These are phyloP conservation scores for Handroanthus guayacan DNA, from an alignment of 257 asterid species.

Conservation along the genomic window DNA sequence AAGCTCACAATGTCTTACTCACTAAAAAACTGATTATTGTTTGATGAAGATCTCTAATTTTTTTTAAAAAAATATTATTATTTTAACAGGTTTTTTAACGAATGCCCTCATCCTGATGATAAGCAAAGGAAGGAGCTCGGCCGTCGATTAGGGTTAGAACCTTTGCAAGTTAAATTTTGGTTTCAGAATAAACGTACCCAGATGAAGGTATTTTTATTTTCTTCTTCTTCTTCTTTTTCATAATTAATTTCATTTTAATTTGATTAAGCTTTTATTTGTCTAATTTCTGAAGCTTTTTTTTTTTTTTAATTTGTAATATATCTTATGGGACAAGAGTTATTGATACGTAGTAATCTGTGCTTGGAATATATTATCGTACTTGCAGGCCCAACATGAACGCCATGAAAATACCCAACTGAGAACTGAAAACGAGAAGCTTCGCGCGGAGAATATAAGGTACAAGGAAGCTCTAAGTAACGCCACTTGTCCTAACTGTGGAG, in stretches of 20 bases:
- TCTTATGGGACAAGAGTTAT: no score
- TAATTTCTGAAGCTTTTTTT: not conserved
- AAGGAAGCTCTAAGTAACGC: conserved; percentile 72
- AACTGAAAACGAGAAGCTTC: conserved; percentile 73
- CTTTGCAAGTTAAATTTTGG: conserved; percentile 95
- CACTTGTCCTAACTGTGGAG: conserved; percentile 73
- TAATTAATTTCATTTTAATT: not conserved
- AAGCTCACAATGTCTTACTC: conserved; percentile 22
- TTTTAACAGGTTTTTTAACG: conserved; percentile 65
- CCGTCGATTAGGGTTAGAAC: conserved; percentile 70
- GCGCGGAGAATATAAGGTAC: conserved; percentile 67
- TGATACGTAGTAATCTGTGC: not conserved
- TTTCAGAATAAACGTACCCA: conserved; percentile 95
- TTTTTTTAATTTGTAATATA: no score
- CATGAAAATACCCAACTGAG: conserved; percentile 65
- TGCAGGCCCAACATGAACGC: conserved; percentile 78
- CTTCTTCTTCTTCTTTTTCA: no score
- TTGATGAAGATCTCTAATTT: not conserved
- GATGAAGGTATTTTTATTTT: conserved; percentile 59
- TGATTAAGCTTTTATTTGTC: not conserved
- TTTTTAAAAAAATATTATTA: not conserved
- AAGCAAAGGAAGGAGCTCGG: conserved; percentile 95
- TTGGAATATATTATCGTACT: not conserved
- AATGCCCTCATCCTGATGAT: conserved; percentile 96
- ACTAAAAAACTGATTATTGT: not conserved